Evolutionary conservation across 1,139 yeast genomes (phyloP).

Genomic region (Blastobotrys serpentis): DNA sequence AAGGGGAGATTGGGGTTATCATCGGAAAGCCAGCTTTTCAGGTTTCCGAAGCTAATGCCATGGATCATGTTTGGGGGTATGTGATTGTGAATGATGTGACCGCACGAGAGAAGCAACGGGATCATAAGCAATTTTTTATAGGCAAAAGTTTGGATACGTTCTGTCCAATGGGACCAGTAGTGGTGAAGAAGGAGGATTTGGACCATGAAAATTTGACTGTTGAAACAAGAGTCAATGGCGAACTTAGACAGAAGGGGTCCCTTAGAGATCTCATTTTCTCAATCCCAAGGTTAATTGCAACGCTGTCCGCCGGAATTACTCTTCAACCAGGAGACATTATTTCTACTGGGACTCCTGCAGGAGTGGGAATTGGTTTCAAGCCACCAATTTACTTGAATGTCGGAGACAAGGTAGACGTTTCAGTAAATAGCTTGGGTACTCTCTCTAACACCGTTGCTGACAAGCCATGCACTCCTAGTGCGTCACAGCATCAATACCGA

Average conservation of each 20-base stretch:
- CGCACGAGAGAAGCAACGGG: conserved; percentile 14
- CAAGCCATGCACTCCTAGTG: no score
- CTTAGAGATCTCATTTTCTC: conserved; percentile 41
- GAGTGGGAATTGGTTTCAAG: conserved; percentile 14
- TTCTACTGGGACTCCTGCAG: conserved; percentile 22
- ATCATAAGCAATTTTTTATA: conserved; percentile 35
- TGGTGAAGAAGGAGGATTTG: conserved; percentile 36
- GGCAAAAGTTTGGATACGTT: conserved; percentile 44
- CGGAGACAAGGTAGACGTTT: conserved; percentile 39
- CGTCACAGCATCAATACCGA: no score
- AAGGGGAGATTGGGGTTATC: conserved; percentile 41
- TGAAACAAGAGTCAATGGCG: conserved; percentile 35
- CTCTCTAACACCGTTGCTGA: conserved; percentile 34
- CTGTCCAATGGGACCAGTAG: conserved; percentile 41
- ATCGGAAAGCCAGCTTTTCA: conserved; percentile 43
- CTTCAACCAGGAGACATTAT: conserved; percentile 20
- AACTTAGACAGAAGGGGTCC: conserved; percentile 37
- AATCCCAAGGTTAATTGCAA: conserved; percentile 17
- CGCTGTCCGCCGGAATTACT: conserved; percentile 22
- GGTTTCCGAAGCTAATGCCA: conserved; percentile 40
- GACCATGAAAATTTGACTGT: conserved; percentile 36
- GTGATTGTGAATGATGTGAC: conserved; percentile 15
- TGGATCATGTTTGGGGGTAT: conserved; percentile 17
- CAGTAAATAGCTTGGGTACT: conserved; percentile 39
- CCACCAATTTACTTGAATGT: conserved; percentile 31